Percentiles rank a stretch among this genome's conserved stretches.
Conservation (phyloP, 2,329 filamentous ascomycete genomes). For the Sclerotinia spermophila region DNA sequence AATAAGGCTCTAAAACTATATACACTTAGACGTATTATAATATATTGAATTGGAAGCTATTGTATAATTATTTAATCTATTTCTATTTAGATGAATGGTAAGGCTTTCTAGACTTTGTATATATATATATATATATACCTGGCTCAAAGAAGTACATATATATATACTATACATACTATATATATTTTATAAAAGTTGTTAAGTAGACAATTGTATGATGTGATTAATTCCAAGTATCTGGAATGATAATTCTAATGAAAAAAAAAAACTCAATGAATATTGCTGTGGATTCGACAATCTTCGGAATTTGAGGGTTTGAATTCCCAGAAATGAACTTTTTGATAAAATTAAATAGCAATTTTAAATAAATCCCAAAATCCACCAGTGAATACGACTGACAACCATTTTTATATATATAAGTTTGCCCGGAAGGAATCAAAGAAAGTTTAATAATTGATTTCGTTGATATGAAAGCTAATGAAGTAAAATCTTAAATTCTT, state of each 20-base stretch:
- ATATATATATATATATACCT: no score
- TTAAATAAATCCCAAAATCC: not conserved
- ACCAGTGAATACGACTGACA: not conserved
- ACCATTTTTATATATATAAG: not conserved
- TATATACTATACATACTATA: no score
- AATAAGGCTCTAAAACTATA: no score
- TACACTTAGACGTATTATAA: no score
- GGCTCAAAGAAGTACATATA: not conserved
- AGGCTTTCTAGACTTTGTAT: not conserved
- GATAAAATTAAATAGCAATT: constrained; percentile 5
- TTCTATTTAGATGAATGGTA: not conserved
- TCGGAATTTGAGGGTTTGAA: not conserved
- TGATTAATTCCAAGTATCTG: not conserved
- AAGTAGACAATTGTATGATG: not conserved
- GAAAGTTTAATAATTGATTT: not conserved
- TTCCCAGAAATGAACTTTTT: not conserved
- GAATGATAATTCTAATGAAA: not conserved
- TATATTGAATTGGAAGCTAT: not conserved
- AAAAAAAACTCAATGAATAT: no score
- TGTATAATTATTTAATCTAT: not conserved
- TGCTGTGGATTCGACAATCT: not conserved
- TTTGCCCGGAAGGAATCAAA: not conserved
- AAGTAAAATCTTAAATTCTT: not conserved
- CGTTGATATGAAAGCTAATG: not conserved
- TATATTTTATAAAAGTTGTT: no score